Evolutionary conservation across 805 yeast species (phyloP).

Genomic region (Cyberlindnera sargentensis): DNA sequence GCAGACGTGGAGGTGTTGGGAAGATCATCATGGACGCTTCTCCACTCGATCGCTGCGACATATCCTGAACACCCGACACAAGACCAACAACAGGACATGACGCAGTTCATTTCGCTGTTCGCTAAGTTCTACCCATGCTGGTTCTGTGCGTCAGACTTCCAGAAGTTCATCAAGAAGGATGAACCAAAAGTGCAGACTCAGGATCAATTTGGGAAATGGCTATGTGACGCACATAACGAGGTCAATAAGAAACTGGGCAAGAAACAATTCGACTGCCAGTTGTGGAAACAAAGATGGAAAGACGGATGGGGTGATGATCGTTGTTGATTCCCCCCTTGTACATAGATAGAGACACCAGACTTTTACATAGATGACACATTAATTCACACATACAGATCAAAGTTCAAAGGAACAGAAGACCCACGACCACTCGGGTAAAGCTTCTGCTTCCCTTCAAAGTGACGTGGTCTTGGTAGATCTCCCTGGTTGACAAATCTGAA

Average conservation of each 20-base stretch:
- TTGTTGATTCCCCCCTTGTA: slow-evolving; percentile 3
- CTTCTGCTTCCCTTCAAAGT: slow-evolving; percentile 62
- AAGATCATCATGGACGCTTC: slow-evolving; percentile 82
- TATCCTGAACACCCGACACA: slow-evolving; percentile 67
- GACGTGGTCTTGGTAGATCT: slow-evolving; percentile 84
- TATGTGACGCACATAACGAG: slow-evolving; percentile 91
- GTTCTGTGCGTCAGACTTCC: slow-evolving; percentile 86
- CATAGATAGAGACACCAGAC: background rate
- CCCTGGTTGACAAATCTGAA: slow-evolving; percentile 37
- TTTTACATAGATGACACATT: background rate
- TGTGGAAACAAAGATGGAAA: slow-evolving; percentile 93
- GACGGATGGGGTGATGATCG: slow-evolving; percentile 71
- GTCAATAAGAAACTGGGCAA: slow-evolving; percentile 88
- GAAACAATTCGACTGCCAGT: slow-evolving; percentile 74
- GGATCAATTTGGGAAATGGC: slow-evolving; percentile 82
- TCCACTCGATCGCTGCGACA: slow-evolving; percentile 85
- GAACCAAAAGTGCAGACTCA: slow-evolving; percentile 54
- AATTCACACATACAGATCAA: slow-evolving; percentile 5
- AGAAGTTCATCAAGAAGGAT: slow-evolving; percentile 43
- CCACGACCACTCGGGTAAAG: slow-evolving; percentile 96
- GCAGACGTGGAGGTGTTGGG: slow-evolving; percentile 84
- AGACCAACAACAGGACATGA: slow-evolving; percentile 64
- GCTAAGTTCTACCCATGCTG: slow-evolving; percentile 87
- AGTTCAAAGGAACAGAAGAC: slow-evolving; percentile 28
- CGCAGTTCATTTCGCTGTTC: slow-evolving; percentile 59